phyloP scores from a whole-genome alignment of 768 basidiomycete genomes.

The Leccinum barrowsii region DNA sequence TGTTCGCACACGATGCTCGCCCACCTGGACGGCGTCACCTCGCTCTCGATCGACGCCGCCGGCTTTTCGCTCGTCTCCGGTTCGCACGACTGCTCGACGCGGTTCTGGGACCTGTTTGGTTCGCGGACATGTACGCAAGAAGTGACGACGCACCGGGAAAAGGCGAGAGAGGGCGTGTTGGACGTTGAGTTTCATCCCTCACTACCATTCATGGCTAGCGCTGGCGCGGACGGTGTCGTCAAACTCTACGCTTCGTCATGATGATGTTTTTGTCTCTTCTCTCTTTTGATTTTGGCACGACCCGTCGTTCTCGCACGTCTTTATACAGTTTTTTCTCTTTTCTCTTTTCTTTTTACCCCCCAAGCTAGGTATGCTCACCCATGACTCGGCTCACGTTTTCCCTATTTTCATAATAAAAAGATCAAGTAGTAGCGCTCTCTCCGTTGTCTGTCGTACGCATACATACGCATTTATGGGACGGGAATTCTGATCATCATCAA shows the following conservation, averaged over 20 bases:
- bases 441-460: constrained; percentile 14
- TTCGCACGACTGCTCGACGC: constrained; percentile 90
- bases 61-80: constrained; percentile 87
- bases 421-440: constrained; percentile 9
- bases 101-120: constrained; percentile 91
- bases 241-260: constrained; percentile 88
- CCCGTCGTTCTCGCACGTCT: not conserved
- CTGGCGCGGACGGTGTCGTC: constrained; percentile 93
- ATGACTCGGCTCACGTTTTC: constrained; percentile 7
- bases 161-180: constrained; percentile 87
- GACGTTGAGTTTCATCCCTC: constrained; percentile 83
- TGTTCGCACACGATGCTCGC: constrained; percentile 88
- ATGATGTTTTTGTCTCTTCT: constrained; percentile 25
- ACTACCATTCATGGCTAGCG: constrained; percentile 85
- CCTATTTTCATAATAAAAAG: not conserved
- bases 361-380: constrained; percentile 10
- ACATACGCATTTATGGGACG: not conserved
- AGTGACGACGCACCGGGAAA: constrained; percentile 83
- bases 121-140: constrained; percentile 84
- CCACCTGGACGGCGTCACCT: constrained; percentile 90
- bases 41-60: constrained; percentile 81
- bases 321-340: not conserved
- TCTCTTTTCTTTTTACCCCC: not conserved
- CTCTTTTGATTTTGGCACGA: not conserved
- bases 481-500: not conserved